Evolutionary conservation across 441 rosid species (phyloP), one percentile per base, ranked within the genome.

Genomic region (Croton laevigatus): DNA sequence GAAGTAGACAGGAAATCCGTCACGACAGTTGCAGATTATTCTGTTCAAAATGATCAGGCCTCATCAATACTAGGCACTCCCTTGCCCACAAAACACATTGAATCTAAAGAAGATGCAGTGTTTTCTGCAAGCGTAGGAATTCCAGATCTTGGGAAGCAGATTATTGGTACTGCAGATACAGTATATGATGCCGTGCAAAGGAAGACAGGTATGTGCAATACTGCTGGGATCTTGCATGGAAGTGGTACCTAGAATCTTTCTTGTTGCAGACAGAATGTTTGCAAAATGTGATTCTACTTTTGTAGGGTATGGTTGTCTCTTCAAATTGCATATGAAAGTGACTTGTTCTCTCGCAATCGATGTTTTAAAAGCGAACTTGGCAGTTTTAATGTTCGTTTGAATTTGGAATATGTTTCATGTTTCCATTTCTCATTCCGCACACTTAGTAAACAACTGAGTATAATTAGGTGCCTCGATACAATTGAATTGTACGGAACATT

Each of bases 161-260:
- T 44, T 51, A 63, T 23, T 63, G 34, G 7, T 38, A 23, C 27
- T 11, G 59, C 34, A 59, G 73, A 62, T 23, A 55, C 44, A 16
- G 37, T 48, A 68, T 20, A 22, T 57, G 53, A 55, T 72, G 62
- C 19, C 17, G 16, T 23, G 12, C 45, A 36, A 19, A 45, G 61
- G 19, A 74, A 62, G 34, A 46, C 22, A 65, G 79, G 79, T 75
- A 71, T 11, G 23, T 40, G 19, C 19, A 19, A 60, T 16, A 53
- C 4, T 58, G 12, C 0, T 19, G 67, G 37, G 17, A 27, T 40
- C 22, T 40, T 48, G 22, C 40, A 51, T 40, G 7, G 37, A 52
- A 53, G 37, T 67, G 49, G 42, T 40, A 44, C 37, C 38, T 8
- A 57, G 16, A 68, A 13, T 27, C 10, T 34, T 32, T 46, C 52